Evolutionary conservation across 805 yeast species (phyloP), one percentile per base, ranked within the genome.

Genomic region (Kluyveromyces wickerhamii): DNA sequence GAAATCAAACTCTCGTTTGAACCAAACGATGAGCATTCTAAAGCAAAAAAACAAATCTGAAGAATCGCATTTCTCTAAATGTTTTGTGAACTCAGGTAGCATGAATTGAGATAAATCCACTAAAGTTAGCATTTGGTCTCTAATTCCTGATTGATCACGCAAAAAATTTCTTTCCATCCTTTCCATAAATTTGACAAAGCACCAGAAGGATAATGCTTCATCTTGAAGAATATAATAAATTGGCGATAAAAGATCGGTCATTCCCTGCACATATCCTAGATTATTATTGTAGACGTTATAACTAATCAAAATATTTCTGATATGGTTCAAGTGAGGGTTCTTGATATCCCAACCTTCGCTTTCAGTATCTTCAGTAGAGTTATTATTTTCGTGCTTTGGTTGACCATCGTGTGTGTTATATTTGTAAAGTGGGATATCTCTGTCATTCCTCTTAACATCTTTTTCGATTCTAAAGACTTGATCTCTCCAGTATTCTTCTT

Each of bases 221-320:
- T 88, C 94, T 44, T 71, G 69, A 7, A 67, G 42, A 7, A 66
- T 60, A 35, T 69, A 74, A 54, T 86, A 92, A 3, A 92, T 59
- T 1, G 96, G 96, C 0, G 96, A 81, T 23, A 92, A 63, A 34
- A 92, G 63, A 57, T 92, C 99, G 7, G 92, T 77, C 99, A 92
- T 92, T 2, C 99, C 99, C 62, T 92, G 99, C 13, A 92, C 95
- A 51, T 92, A 92, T 1, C 98, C 98, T 45, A 92, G 60, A 45
- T 86, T 80, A 29, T 65, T 67, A 56, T 92, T 88, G 54, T 78
- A 71, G 57, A 83, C 87, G 55, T 92, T 89, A 51, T 81, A 89
- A 1, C 96, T 84, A 37, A 87, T 67, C 25, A 92, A 65, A 41
- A 92, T 81, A 47, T 82, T 87, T 45, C 85, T 71, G 62, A 92